phyloP scores from a whole-genome alignment of 495 filamentous ascomycete genomes.

The Symbiotaphrina buchneri region DNA sequence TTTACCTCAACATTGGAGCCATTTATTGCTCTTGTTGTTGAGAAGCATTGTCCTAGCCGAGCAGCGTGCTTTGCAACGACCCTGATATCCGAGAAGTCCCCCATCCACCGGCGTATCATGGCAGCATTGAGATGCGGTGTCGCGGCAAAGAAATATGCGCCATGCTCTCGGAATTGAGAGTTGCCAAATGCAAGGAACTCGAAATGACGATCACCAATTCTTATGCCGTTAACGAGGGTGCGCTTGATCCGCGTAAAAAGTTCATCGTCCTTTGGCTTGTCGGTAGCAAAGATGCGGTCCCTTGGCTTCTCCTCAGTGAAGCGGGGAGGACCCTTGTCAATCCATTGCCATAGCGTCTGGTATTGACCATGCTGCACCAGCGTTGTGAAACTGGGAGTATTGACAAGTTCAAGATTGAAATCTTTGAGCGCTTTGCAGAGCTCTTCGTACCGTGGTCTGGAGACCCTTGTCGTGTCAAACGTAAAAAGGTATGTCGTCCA shows the following conservation, averaged over 20 bases:
- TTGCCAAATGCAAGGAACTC: constrained; percentile 91
- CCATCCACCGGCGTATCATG: constrained; percentile 81
- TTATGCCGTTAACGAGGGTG: constrained; percentile 55
- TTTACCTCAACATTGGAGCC: constrained; percentile 20
- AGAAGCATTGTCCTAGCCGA: constrained; percentile 84
- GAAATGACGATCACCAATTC: constrained; percentile 58
- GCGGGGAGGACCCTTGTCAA: constrained; percentile 28
- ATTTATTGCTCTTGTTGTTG: constrained; percentile 56
- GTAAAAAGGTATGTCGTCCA: constrained; percentile 47
- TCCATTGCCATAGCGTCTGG: constrained; percentile 29
- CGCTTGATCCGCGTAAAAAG: constrained; percentile 52
- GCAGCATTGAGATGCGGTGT: constrained; percentile 34
- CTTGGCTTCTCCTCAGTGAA: constrained; percentile 64
- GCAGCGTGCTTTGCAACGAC: constrained; percentile 71
- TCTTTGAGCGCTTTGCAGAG: constrained; percentile 38
- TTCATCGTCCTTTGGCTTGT: constrained; percentile 35
- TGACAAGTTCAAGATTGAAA: constrained; percentile 41
- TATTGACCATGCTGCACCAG: no score
- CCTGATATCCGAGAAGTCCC: constrained; percentile 53
- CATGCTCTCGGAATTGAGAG: constrained; percentile 82
- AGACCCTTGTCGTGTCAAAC: constrained; percentile 15
- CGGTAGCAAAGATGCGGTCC: constrained; percentile 32
- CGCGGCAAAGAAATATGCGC: constrained; percentile 72
- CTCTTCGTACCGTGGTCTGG: constrained; percentile 12
- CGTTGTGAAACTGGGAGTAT: no score